Evolutionary conservation across 2,329 filamentous ascomycete species (phyloP).

Genomic region (Paecilomyces dactylethromorphus): DNA sequence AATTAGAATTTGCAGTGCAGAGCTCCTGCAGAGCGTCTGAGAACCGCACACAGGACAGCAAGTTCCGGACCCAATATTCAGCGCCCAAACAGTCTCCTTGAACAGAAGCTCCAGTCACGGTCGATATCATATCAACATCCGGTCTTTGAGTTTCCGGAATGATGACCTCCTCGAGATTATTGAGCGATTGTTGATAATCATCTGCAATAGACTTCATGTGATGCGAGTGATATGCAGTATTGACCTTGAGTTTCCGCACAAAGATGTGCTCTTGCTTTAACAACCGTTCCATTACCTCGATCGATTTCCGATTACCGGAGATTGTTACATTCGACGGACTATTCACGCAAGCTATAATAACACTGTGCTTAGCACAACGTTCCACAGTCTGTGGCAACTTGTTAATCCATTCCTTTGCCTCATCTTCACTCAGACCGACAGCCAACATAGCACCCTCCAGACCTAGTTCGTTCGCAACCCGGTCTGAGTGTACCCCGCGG

Average conservation of each 20-base stretch:
- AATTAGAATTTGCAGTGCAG: too few relatives aligned
- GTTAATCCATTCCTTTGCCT: neutral
- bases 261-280: conserved; percentile 16
- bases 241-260: conserved; percentile 17
- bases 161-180: too few relatives aligned
- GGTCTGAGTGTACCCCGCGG: too few relatives aligned
- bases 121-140: too few relatives aligned
- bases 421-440: conserved; percentile 13
- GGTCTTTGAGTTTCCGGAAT: too few relatives aligned
- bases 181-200: neutral
- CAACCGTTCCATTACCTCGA: conserved; percentile 11
- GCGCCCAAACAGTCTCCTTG: too few relatives aligned
- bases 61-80: too few relatives aligned
- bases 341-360: conserved; percentile 24
- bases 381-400: too few relatives aligned
- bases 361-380: conserved; percentile 1
- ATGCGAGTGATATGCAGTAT: conserved; percentile 23
- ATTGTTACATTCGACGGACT: conserved; percentile 24
- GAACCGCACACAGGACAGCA: too few relatives aligned
- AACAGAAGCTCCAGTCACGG: too few relatives aligned
- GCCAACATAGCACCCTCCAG: conserved; percentile 23
- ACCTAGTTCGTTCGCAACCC: conserved; percentile 1
- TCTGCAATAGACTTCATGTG: neutral
- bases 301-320: conserved; percentile 18
- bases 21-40: too few relatives aligned